Conservation (phyloP, 2,329 filamentous ascomycete genomes). For the Didymella pomorum region DNA sequence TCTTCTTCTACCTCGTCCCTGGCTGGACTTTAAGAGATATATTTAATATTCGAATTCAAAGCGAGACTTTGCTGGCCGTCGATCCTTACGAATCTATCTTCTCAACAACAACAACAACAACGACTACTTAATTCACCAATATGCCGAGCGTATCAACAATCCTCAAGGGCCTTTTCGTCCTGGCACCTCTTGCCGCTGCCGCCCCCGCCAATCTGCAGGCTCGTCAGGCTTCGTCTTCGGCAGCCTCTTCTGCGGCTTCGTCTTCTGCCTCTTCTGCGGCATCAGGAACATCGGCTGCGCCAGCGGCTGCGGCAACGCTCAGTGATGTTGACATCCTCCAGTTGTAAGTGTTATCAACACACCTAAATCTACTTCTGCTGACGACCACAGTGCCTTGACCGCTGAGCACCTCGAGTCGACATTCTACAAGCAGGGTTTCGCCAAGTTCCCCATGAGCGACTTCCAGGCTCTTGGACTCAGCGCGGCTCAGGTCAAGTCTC, state of each 20-base stretch:
- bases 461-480: slow-evolving; percentile 70
- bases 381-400: slow-evolving; percentile 68
- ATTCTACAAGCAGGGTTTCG: slow-evolving; percentile 77
- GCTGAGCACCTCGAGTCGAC: slow-evolving; percentile 77
- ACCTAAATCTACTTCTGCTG: slow-evolving; percentile 35
- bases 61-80: slow-evolving; percentile 50
- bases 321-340: slow-evolving; percentile 62
- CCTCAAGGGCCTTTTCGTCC: slow-evolving; percentile 46
- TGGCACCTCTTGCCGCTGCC: slow-evolving; percentile 47
- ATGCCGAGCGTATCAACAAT: slow-evolving; percentile 51
- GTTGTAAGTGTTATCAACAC: slow-evolving; percentile 54
- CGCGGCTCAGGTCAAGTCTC: slow-evolving; percentile 63
- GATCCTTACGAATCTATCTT: slow-evolving; percentile 31
- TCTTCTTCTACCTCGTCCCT: slow-evolving; percentile 51
- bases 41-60: slow-evolving; percentile 50
- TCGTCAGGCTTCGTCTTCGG: slow-evolving; percentile 36
- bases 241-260: slow-evolving; percentile 26
- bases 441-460: slow-evolving; percentile 69
- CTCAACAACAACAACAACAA: slow-evolving; percentile 28
- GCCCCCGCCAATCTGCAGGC: slow-evolving; percentile 38
- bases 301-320: slow-evolving; percentile 45
- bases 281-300: slow-evolving; percentile 25
- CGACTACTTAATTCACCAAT: slow-evolving; percentile 42
- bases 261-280: slow-evolving; percentile 25
- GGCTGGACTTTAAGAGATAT: slow-evolving; percentile 49